Evolutionary conservation across 345 rosid species (phyloP).

Genomic region (Eucalyptus pauciflora): DNA sequence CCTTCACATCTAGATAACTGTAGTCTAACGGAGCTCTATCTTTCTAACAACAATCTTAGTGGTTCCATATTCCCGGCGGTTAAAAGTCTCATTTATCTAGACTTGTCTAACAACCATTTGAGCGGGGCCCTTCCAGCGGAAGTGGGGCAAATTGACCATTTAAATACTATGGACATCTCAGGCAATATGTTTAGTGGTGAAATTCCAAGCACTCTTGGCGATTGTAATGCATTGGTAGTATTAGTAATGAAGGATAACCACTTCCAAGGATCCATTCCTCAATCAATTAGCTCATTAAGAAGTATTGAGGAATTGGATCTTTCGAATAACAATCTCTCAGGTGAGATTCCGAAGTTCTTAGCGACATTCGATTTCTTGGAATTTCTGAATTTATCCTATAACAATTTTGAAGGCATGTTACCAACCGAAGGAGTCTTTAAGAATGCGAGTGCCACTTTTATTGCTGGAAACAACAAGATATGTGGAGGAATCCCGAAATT

Average conservation of each 20-base stretch:
- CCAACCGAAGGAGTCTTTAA: constrained; percentile 19
- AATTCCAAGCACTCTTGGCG: constrained; percentile 8
- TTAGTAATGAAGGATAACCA: constrained; percentile 2
- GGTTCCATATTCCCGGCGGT: background rate
- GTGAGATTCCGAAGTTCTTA: constrained; percentile 6
- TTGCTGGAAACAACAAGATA: constrained; percentile 14
- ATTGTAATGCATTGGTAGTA: background rate
- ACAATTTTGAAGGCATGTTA: constrained; percentile 17
- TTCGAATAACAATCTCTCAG: constrained; percentile 18
- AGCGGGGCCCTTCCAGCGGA: constrained; percentile 3
- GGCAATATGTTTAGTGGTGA: constrained; percentile 12
- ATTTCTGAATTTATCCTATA: background rate
- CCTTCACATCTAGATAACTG: constrained; percentile 3
- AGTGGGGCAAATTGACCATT: constrained; percentile 2
- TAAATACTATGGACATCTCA: background rate
- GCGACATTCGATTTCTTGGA: background rate
- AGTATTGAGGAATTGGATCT: constrained; percentile 16
- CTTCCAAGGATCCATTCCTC: constrained; percentile 25
- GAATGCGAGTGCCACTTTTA: constrained; percentile 6
- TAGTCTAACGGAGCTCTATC: background rate
- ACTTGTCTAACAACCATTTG: constrained; percentile 11
- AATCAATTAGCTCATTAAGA: constrained; percentile 7
- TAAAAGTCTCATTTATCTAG: background rate
- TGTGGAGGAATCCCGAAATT: background rate
- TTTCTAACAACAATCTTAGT: constrained; percentile 4